Conservation (phyloP, 306 rosid genomes). For the Lupinus albus region DNA sequence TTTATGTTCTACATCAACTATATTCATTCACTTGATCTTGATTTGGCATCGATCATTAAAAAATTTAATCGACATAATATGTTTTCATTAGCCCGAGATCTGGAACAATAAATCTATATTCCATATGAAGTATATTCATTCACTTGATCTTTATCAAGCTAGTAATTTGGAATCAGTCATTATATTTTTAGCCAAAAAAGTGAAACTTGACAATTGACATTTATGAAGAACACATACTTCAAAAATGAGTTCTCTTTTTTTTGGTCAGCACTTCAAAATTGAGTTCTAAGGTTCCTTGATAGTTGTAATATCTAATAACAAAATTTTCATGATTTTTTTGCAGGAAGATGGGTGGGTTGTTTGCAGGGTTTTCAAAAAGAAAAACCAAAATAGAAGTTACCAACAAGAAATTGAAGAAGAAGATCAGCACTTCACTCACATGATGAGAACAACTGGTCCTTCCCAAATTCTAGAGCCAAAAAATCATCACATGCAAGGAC, state of each 20-base stretch:
- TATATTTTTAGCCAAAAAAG: slow-evolving; percentile 13
- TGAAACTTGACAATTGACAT: slow-evolving; percentile 4
- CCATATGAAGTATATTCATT: too few species aligned
- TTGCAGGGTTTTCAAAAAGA: slow-evolving; percentile 92
- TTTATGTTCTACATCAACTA: too few species aligned
- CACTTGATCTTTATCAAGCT: neutral
- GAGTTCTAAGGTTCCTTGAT: neutral
- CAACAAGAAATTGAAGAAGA: slow-evolving; percentile 60
- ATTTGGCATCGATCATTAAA: too few species aligned
- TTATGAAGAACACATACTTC: neutral
- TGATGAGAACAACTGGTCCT: slow-evolving; percentile 58
- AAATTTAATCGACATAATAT: too few species aligned
- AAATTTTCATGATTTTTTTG: neutral
- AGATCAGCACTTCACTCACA: slow-evolving; percentile 42
- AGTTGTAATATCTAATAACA: neutral
- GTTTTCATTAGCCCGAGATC: too few species aligned
- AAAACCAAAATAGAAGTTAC: slow-evolving; percentile 59
- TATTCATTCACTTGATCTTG: neutral
- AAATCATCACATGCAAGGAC: slow-evolving; percentile 55
- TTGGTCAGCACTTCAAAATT: neutral
- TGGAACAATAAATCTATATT: too few species aligned
- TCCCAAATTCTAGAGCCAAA: slow-evolving; percentile 55
- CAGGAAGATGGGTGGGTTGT: slow-evolving; percentile 99
- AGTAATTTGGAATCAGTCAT: neutral
- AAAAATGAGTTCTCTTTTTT: too few species aligned